Evolutionary conservation across 2,329 filamentous ascomycete genomes (phyloP).

Genomic region (Arthrobotrys iridis): DNA sequence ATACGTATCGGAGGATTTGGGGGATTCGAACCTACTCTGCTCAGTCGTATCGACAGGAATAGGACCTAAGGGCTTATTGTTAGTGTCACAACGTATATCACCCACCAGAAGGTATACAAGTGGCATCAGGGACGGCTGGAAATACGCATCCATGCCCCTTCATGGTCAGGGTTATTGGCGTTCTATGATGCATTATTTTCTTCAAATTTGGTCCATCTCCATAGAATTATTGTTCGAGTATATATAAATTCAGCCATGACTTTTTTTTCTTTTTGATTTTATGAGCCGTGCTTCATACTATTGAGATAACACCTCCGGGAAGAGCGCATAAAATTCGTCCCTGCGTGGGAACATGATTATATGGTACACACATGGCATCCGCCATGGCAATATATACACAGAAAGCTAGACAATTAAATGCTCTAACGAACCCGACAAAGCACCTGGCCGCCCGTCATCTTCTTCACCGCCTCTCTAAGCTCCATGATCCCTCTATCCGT

Average conservation of each 20-base stretch:
- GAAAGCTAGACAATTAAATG: no score
- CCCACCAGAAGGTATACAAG: background rate
- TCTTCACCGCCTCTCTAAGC: conserved; percentile 80
- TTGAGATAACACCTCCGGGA: background rate
- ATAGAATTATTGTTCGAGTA: conserved; percentile 38
- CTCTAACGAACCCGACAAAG: conserved; percentile 71
- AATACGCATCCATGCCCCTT: background rate
- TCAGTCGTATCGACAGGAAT: conserved; percentile 27
- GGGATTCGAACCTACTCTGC: conserved; percentile 14
- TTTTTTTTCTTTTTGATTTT: background rate
- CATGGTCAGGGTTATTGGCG: conserved; percentile 8
- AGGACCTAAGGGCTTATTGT: background rate
- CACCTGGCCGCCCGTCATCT: conserved; percentile 80
- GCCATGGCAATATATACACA: conserved; percentile 20
- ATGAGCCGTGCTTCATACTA: background rate
- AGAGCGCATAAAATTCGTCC: background rate
- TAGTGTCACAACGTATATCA: no score
- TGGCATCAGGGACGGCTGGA: background rate
- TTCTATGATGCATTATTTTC: conserved; percentile 9
- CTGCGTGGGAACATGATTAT: background rate
- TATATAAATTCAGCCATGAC: conserved; percentile 18
- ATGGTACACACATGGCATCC: conserved; percentile 27
- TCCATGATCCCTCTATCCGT: conserved; percentile 84
- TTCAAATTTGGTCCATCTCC: background rate
- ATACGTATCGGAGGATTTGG: background rate